Percentiles rank a stretch among this genome's conserved stretches.
Evolutionary conservation across 208 protist species (phyloP).

Genomic region (Entamoeba moshkovskii): DNA sequence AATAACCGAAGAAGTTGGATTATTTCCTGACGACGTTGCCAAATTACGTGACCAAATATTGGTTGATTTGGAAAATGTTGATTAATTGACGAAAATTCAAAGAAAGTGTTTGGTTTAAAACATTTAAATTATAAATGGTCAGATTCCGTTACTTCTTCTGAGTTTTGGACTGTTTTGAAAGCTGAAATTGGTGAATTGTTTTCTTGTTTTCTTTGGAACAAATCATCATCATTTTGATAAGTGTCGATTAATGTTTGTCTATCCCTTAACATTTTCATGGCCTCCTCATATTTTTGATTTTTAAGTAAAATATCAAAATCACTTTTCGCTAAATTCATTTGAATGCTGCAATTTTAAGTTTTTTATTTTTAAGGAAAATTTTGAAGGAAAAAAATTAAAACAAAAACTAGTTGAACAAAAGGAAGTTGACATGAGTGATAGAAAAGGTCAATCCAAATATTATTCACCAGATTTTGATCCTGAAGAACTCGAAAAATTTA

Average conservation of each 20-base stretch:
- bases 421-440: neutral
- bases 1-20: neutral
- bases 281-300: neutral
- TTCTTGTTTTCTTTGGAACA: neutral
- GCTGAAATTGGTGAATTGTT: neutral
- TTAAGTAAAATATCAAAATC: neutral
- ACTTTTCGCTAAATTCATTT: neutral
- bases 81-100: neutral
- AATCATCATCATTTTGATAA: neutral
- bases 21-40: neutral
- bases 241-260: neutral
- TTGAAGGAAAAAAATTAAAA: too few relatives aligned
- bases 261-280: neutral
- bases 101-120: neutral
- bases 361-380: too few relatives aligned
- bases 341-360: too few relatives aligned
- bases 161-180: neutral
- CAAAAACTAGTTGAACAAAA: too few relatives aligned
- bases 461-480: constrained; percentile 2
- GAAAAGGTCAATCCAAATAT: neutral
- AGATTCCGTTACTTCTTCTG: neutral
- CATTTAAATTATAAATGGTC: neutral
- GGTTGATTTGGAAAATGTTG: neutral
- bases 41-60: neutral
- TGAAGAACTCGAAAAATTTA: neutral